A percentile compares a stretch with the other conserved stretches of the same genome.
Conservation (phyloP, 1,284 basidiomycete species). For the Ganoderma sinense region DNA sequence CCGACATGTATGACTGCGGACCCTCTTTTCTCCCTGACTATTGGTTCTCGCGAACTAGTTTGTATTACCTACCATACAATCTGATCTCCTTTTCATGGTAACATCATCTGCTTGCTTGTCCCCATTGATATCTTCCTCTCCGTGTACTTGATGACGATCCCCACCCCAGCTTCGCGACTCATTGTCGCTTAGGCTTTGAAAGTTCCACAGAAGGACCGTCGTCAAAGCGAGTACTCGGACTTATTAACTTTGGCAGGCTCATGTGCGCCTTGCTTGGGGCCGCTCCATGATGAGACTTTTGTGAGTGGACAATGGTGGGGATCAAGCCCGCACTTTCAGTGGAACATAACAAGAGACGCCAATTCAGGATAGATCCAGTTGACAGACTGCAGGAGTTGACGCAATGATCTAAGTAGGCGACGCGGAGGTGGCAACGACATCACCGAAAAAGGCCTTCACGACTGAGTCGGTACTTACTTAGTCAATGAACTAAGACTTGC, state of each 20-base stretch:
- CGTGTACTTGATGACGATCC: not conserved
- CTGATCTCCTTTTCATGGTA: not conserved
- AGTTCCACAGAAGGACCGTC: not conserved
- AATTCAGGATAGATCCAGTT: too few relatives aligned
- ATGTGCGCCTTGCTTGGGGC: not conserved
- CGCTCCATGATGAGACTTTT: too few relatives aligned
- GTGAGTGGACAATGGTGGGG: too few relatives aligned
- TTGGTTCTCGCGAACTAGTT: not conserved
- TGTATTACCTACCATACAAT: constrained; percentile 5
- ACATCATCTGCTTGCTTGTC: not conserved
- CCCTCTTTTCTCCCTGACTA: not conserved
- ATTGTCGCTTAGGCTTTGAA: not conserved
- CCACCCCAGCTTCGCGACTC: not conserved
- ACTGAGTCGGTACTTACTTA: too few relatives aligned
- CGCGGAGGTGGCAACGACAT: too few relatives aligned
- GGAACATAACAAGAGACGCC: too few relatives aligned
- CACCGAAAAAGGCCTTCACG: too few relatives aligned
- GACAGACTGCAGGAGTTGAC: too few relatives aligned
- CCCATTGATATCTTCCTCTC: not conserved
- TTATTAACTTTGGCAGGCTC: not conserved
- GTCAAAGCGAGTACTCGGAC: not conserved
- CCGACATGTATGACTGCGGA: not conserved
- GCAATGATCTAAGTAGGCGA: too few relatives aligned
- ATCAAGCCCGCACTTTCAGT: too few relatives aligned
- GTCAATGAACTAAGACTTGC: too few relatives aligned